Evolutionary conservation across 2,329 filamentous ascomycete species (phyloP).

Genomic region (Fusarium sp.): DNA sequence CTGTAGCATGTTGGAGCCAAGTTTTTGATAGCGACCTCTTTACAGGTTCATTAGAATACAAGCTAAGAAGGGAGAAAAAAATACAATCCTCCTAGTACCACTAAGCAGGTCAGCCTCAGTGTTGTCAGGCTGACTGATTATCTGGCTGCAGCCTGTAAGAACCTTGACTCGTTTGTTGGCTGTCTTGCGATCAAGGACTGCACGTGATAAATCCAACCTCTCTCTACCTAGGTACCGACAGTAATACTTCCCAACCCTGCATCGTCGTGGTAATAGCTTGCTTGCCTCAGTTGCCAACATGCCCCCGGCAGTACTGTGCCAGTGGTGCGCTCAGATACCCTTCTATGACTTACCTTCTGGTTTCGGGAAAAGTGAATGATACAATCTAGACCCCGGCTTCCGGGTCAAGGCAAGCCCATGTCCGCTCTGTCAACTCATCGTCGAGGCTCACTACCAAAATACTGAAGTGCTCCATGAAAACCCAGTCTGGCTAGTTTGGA

Average conservation of each 20-base stretch:
- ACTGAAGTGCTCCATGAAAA: rapidly evolving
- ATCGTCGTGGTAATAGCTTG: neutral
- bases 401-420: neutral
- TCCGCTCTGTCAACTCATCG: neutral
- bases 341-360: neutral
- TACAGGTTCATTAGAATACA: too few relatives aligned
- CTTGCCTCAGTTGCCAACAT: neutral
- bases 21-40: too few relatives aligned
- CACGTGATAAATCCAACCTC: neutral
- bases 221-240: neutral
- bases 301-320: neutral
- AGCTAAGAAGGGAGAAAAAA: neutral
- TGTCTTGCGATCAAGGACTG: neutral
- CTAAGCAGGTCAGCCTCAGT: slow-evolving; percentile 57
- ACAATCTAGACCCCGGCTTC: neutral
- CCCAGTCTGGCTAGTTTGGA: rapidly evolving
- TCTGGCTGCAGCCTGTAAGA: too few relatives aligned
- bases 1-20: too few relatives aligned
- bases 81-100: slow-evolving; percentile 57
- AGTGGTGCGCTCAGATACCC: neutral
- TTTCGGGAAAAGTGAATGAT: neutral
- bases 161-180: too few relatives aligned
- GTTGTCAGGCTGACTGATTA: slow-evolving; percentile 42
- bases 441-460: neutral
- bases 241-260: neutral